These are phyloP conservation scores for Galerina sulciceps DNA, from an alignment of 768 basidiomycete genomes.

Conservation along the genomic window DNA sequence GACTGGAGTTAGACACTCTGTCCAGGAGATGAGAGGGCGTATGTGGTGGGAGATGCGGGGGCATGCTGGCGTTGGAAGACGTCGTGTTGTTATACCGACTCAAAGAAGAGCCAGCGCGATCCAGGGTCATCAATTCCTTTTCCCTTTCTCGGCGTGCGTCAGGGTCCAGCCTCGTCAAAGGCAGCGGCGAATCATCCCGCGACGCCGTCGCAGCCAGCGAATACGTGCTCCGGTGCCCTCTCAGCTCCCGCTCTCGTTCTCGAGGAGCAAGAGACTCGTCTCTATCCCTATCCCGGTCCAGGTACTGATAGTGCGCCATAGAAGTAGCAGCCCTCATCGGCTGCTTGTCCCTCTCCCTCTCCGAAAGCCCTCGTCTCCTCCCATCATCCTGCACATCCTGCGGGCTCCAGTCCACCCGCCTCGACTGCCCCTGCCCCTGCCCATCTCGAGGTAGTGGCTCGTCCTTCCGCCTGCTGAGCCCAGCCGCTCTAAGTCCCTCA, in stretches of 20 bases:
- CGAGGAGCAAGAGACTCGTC: constrained; percentile 2
- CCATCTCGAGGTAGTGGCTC: constrained; percentile 8
- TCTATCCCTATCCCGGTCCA: constrained; percentile 27
- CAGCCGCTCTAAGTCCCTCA: constrained; percentile 74
- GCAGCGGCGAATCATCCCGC: constrained; percentile 18
- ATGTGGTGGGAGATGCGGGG: constrained; percentile 12
- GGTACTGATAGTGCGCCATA: constrained; percentile 53
- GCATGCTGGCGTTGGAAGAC: constrained; percentile 14
- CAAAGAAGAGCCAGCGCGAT: constrained; percentile 25
- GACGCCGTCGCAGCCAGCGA: constrained; percentile 25
- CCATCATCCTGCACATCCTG: constrained; percentile 37
- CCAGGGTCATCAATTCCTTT: constrained; percentile 6
- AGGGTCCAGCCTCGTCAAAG: neutral
- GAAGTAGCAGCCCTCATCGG: constrained; percentile 53
- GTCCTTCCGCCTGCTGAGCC: constrained; percentile 48
- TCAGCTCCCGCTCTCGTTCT: constrained; percentile 21
- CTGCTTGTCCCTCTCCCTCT: constrained; percentile 20
- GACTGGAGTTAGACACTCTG: constrained; percentile 20
- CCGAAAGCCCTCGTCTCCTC: constrained; percentile 24
- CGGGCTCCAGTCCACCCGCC: constrained; percentile 33
- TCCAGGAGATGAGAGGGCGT: neutral
- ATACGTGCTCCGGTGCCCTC: constrained; percentile 47
- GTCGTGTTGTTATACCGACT: constrained; percentile 23
- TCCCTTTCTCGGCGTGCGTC: constrained; percentile 17
- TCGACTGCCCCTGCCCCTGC: constrained; percentile 12